Conservation (phyloP, 2,329 filamentous ascomycete species). For the Byssochlamys sp. region DNA sequence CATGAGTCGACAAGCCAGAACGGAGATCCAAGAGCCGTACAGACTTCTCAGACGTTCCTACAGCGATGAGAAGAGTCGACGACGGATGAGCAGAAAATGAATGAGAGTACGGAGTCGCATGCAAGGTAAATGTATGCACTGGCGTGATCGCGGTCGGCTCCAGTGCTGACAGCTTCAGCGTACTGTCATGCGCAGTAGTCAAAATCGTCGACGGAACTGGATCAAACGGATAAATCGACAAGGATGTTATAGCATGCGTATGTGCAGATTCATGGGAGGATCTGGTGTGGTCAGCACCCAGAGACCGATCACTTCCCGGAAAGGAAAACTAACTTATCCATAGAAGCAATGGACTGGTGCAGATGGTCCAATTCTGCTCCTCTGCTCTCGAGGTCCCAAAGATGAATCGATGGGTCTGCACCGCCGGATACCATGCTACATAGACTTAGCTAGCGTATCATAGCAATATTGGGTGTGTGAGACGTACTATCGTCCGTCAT, state of each 20-base stretch:
- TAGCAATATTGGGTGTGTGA: conserved; percentile 12
- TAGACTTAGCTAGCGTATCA: conserved; percentile 7
- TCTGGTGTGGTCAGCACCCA: conserved; percentile 9
- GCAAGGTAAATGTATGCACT: conserved; percentile 37
- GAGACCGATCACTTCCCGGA: not conserved
- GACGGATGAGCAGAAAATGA: conserved; percentile 58
- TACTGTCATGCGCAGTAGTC: conserved; percentile 38
- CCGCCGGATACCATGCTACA: conserved; percentile 70
- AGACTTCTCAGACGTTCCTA: conserved; percentile 74
- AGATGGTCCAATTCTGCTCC: conserved; percentile 42
- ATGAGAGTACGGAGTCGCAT: conserved; percentile 50
- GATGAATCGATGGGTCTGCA: conserved; percentile 69
- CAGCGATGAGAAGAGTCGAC: conserved; percentile 69
- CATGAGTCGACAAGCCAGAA: conserved; percentile 66
- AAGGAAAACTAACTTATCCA: conserved; percentile 18
- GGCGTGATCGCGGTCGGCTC: conserved; percentile 31
- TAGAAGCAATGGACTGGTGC: conserved; percentile 42
- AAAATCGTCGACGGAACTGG: conserved; percentile 38
- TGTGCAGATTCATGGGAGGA: conserved; percentile 30
- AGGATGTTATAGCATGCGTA: conserved; percentile 37
- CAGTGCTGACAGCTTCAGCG: conserved; percentile 36
- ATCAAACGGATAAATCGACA: conserved; percentile 42
- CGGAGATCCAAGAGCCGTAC: conserved; percentile 79
- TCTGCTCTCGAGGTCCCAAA: conserved; percentile 73
- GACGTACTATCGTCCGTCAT: conserved; percentile 63